phyloP scores from a whole-genome alignment of 768 basidiomycete genomes.

The Exidia glandulosa region DNA sequence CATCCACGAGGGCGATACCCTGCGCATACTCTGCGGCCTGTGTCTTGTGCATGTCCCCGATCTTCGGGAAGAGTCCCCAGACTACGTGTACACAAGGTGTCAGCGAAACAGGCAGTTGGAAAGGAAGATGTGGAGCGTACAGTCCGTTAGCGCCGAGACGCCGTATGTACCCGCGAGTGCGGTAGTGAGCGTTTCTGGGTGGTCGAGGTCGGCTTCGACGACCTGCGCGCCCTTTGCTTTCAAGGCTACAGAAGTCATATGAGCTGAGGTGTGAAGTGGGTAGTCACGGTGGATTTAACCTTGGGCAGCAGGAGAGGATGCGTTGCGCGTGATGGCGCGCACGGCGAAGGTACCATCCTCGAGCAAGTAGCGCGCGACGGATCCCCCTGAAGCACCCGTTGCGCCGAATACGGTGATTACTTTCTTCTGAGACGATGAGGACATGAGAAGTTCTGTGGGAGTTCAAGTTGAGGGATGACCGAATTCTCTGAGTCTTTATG shows the following conservation, averaged over 20 bases:
- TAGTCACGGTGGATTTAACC: too few species aligned
- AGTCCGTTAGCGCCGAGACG: slow-evolving; percentile 8
- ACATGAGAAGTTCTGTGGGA: too few species aligned
- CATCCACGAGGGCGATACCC: slow-evolving; percentile 5
- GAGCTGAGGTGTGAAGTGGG: too few species aligned
- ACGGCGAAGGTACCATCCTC: slow-evolving; percentile 24
- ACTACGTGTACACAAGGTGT: too few species aligned
- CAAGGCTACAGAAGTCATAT: too few species aligned
- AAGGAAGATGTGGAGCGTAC: not conserved
- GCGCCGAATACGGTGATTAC: slow-evolving; percentile 26
- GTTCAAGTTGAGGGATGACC: too few species aligned
- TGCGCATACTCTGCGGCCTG: not conserved
- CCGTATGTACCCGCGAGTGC: slow-evolving; percentile 6
- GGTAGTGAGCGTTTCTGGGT: not conserved
- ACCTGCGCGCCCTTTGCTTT: too few species aligned
- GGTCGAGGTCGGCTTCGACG: not conserved
- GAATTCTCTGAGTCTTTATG: too few species aligned
- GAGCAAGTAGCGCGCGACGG: slow-evolving; percentile 17
- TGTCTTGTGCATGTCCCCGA: not conserved
- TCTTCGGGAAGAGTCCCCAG: too few species aligned
- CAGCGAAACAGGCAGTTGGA: too few species aligned
- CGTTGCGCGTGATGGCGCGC: slow-evolving; percentile 22
- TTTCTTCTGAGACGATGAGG: too few species aligned
- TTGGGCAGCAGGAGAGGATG: slow-evolving; percentile 15
- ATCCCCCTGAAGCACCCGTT: slow-evolving; percentile 24